These are phyloP conservation scores for Acephala macrosclerotiorum DNA, from an alignment of 2,329 filamentous ascomycete genomes.

Conservation along the genomic window DNA sequence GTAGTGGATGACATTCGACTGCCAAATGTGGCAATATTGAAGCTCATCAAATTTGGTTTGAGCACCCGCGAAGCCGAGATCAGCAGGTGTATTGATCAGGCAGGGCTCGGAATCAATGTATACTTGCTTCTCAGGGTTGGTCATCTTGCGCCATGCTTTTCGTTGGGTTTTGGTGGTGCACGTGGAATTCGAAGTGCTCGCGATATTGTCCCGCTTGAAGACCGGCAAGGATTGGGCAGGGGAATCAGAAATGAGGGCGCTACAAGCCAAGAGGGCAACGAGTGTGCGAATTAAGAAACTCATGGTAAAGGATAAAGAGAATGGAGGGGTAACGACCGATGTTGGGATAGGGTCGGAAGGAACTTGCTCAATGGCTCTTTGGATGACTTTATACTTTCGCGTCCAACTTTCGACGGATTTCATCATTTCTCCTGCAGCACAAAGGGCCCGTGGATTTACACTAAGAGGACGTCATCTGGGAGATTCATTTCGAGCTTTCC, in stretches of 20 bases:
- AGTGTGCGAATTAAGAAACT: neutral
- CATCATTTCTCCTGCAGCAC: too few relatives aligned
- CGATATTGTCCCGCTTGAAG: neutral
- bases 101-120: constrained; percentile 19
- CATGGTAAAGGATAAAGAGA: neutral
- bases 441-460: too few relatives aligned
- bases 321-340: neutral
- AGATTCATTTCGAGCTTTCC: too few relatives aligned
- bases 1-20: constrained; percentile 17
- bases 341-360: neutral
- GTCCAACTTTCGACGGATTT: neutral
- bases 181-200: neutral
- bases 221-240: neutral
- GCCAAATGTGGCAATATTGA: constrained; percentile 13
- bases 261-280: neutral
- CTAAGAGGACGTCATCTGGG: too few relatives aligned
- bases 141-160: neutral
- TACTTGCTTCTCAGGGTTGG: constrained; percentile 6
- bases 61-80: constrained; percentile 4
- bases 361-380: neutral
- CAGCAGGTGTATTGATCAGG: constrained; percentile 11
- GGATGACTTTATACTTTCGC: neutral
- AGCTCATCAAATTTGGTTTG: constrained; percentile 18
- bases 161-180: neutral
- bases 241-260: neutral